phyloP scores from a whole-genome alignment of 2,329 filamentous ascomycete genomes.

The Fusarium tricinctum region DNA sequence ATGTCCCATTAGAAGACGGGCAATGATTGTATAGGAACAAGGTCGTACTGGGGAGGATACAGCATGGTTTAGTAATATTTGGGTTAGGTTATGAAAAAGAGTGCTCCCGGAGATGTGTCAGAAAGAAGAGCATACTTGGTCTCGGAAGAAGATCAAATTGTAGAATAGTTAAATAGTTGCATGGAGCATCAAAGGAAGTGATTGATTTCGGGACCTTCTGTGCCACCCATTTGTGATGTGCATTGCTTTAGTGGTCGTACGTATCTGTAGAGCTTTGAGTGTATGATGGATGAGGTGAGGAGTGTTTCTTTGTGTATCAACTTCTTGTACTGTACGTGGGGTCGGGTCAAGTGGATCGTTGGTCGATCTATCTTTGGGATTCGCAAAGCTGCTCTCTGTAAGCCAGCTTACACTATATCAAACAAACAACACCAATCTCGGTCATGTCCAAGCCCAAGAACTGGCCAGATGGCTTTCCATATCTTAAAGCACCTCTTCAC shows the following conservation, averaged over 20 bases:
- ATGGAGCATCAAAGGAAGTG: conserved; percentile 20
- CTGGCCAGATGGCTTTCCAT: conserved; percentile 69
- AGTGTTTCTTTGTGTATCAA: neutral
- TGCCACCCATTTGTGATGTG: neutral
- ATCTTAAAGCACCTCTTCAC: conserved; percentile 65
- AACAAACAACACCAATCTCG: neutral
- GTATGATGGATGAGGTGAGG: neutral
- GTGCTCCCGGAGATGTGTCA: conserved; percentile 14
- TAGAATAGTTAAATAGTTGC: conserved; percentile 49
- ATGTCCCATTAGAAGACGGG: conserved; percentile 62
- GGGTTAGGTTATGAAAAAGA: conserved; percentile 17
- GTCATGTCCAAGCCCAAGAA: conserved; percentile 65
- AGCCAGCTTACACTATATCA: neutral
- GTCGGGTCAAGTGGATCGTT: conserved; percentile 1
- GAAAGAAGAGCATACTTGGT: conserved; percentile 22
- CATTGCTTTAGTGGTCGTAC: neutral
- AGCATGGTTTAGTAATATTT: conserved; percentile 41
- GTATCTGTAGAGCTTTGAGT: neutral
- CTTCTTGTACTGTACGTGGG: neutral
- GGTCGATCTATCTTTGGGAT: neutral
- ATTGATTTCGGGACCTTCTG: neutral
- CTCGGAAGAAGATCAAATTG: conserved; percentile 37
- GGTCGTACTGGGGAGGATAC: conserved; percentile 30
- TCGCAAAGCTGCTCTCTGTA: neutral
- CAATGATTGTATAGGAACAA: conserved; percentile 25